A percentile compares a stretch with the other conserved stretches of the same genome.
Conservation (phyloP, 1,284 basidiomycete species). For the Sporisorium scitamineum region DNA sequence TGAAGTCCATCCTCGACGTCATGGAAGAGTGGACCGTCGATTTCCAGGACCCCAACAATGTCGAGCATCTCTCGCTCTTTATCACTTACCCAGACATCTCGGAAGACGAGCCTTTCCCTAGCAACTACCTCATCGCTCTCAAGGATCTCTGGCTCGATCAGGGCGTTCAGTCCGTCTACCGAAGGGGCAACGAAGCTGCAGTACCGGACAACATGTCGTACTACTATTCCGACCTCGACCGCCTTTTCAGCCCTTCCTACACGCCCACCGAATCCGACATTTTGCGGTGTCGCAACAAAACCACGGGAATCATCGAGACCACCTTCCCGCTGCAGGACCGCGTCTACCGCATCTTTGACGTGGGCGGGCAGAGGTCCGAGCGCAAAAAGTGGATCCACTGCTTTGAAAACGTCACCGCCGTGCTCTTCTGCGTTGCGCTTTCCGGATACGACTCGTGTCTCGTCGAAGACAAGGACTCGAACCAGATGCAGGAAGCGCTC, state of each 20-base stretch:
- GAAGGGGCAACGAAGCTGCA: slow-evolving; percentile 84
- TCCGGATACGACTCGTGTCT: slow-evolving; percentile 92
- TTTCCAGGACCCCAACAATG: slow-evolving; percentile 73
- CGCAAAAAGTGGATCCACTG: slow-evolving; percentile 77
- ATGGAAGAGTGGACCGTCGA: slow-evolving; percentile 88
- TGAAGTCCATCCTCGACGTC: slow-evolving; percentile 84
- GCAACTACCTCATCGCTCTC: slow-evolving; percentile 77
- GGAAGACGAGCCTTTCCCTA: slow-evolving; percentile 83
- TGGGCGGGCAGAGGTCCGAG: slow-evolving; percentile 89
- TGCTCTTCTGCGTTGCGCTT: slow-evolving; percentile 85
- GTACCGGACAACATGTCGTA: slow-evolving; percentile 79
- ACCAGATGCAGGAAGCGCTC: slow-evolving; percentile 96
- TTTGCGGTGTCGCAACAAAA: slow-evolving; percentile 84
- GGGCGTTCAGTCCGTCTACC: slow-evolving; percentile 79
- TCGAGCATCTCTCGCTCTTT: slow-evolving; percentile 50
- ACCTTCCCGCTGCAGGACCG: slow-evolving; percentile 75
- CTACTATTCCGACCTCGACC: slow-evolving; percentile 82
- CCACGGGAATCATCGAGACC: slow-evolving; percentile 94
- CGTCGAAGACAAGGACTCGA: slow-evolving; percentile 91
- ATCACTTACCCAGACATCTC: slow-evolving; percentile 69
- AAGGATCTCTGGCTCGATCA: slow-evolving; percentile 82
- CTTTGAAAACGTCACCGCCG: slow-evolving; percentile 76
- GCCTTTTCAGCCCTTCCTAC: slow-evolving; percentile 81
- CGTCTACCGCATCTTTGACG: slow-evolving; percentile 80
- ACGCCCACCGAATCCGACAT: slow-evolving; percentile 81